These are phyloP conservation scores for Beauveria scarabaeidicola DNA, from an alignment of 2,329 filamentous ascomycete genomes.

Conservation along the genomic window DNA sequence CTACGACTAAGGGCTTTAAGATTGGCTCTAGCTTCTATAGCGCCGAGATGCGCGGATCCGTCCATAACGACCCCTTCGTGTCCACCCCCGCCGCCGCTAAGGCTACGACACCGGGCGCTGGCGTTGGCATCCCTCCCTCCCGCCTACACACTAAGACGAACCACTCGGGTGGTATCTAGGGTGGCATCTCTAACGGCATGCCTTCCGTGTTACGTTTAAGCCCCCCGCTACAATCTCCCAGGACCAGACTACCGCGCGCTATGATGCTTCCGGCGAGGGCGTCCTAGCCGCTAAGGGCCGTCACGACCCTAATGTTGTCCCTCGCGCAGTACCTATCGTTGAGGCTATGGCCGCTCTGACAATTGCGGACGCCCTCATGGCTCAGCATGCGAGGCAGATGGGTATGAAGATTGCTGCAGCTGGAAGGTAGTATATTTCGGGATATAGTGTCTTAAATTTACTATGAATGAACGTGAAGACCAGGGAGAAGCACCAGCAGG, in stretches of 20 bases:
- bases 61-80: conserved; percentile 68
- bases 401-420: conserved; percentile 20
- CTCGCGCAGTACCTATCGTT: conserved; percentile 61
- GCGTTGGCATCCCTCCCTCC: conserved; percentile 40
- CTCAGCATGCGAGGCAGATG: conserved; percentile 59
- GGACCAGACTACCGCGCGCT: conserved; percentile 75
- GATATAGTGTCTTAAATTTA: conserved; percentile 11
- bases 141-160: conserved; percentile 82
- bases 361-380: conserved; percentile 78
- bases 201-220: conserved; percentile 93
- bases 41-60: conserved; percentile 76
- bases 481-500: conserved; percentile 16
- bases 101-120: not conserved
- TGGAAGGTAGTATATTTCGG: not conserved
- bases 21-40: conserved; percentile 89
- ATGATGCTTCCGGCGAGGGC: conserved; percentile 62
- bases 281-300: conserved; percentile 83
- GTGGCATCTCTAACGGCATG: conserved; percentile 88
- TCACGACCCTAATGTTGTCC: conserved; percentile 90
- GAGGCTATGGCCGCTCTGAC: conserved; percentile 88
- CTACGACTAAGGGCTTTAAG: conserved; percentile 92
- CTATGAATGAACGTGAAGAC: conserved; percentile 15
- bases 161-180: conserved; percentile 90
- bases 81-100: conserved; percentile 17
- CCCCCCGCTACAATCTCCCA: conserved; percentile 88